Evolutionary conservation across 2,329 filamentous ascomycete genomes (phyloP).

Genomic region (Grosmannia huntii): DNA sequence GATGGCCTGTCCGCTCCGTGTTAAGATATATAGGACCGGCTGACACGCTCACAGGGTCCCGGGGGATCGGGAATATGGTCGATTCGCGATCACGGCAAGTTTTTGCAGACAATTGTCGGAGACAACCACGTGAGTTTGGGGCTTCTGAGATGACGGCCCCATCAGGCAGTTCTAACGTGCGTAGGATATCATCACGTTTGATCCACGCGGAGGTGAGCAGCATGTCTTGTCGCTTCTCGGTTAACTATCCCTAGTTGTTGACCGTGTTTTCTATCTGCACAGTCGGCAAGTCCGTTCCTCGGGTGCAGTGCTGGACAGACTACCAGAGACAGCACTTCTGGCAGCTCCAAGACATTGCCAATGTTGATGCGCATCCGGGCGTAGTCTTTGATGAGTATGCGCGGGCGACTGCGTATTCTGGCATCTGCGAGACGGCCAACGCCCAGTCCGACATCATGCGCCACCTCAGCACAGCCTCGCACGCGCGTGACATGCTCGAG

Average conservation of each 20-base stretch:
- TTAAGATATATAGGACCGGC: background rate
- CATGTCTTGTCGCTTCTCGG: background rate
- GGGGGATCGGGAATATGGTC: constrained; percentile 32
- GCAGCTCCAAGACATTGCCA: constrained; percentile 28
- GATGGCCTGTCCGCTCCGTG: no score
- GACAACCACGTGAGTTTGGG: constrained; percentile 28
- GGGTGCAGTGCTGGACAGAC: constrained; percentile 37
- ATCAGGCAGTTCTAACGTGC: background rate
- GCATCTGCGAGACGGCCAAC: constrained; percentile 28
- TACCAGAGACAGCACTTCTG: constrained; percentile 28
- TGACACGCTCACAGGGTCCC: constrained; percentile 23
- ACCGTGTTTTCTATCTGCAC: background rate
- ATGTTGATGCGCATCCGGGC: constrained; percentile 33
- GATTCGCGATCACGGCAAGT: constrained; percentile 19
- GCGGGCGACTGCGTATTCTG: constrained; percentile 27
- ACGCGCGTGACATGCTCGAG: constrained; percentile 35
- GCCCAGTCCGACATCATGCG: constrained; percentile 22
- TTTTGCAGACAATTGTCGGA: constrained; percentile 32
- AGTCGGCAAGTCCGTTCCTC: constrained; percentile 35
- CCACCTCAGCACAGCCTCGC: constrained; percentile 30
- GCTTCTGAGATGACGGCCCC: background rate
- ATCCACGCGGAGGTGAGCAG: constrained; percentile 31
- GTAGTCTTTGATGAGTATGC: constrained; percentile 32
- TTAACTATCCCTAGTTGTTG: background rate
- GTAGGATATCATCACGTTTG: constrained; percentile 36